A percentile compares a stretch with the other conserved stretches of the same genome.
These are phyloP conservation scores for Phytopythium kandeliae DNA, from an alignment of 352 stramenopile species.

Conservation along the genomic window DNA sequence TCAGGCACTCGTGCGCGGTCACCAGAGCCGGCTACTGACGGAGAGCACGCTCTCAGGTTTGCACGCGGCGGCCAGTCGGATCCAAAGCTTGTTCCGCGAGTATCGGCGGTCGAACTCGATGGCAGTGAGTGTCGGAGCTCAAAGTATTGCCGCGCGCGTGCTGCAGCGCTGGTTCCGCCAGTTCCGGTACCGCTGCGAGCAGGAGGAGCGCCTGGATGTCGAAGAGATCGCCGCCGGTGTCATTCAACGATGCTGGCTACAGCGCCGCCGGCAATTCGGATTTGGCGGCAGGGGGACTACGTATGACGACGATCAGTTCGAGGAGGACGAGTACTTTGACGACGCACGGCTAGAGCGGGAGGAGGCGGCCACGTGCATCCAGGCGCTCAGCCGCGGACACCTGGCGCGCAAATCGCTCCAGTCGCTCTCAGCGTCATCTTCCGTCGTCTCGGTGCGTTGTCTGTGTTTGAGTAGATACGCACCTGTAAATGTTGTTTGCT, in stretches of 20 bases:
- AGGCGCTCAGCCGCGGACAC: slow-evolving; percentile 53
- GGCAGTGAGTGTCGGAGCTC: slow-evolving; percentile 20
- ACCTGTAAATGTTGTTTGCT: not conserved
- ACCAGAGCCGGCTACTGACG: slow-evolving; percentile 40
- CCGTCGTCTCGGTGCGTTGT: not conserved
- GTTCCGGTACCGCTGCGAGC: slow-evolving; percentile 6
- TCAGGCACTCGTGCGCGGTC: slow-evolving; percentile 55
- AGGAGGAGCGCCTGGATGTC: slow-evolving; percentile 29
- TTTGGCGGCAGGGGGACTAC: too few relatives aligned
- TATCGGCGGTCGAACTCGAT: slow-evolving; percentile 9
- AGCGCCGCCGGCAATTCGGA: not conserved
- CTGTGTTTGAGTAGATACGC: not conserved
- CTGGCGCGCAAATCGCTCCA: slow-evolving; percentile 42
- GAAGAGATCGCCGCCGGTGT: slow-evolving; percentile 49
- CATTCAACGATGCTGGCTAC: slow-evolving; percentile 47
- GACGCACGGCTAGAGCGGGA: slow-evolving; percentile 20
- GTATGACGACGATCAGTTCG: not conserved
- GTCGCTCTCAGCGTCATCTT: slow-evolving; percentile 9
- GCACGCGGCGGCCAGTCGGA: slow-evolving; percentile 33
- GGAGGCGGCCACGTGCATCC: slow-evolving; percentile 66
- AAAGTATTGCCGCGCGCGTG: slow-evolving; percentile 39
- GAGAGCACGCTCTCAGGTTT: slow-evolving; percentile 39
- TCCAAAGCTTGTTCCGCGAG: slow-evolving; percentile 39
- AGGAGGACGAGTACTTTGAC: slow-evolving; percentile 1
- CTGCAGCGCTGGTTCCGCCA: slow-evolving; percentile 43